A percentile compares a stretch with the other conserved stretches of the same genome.
phyloP scores from a whole-genome alignment of 2,329 filamentous ascomycete species.

The Talaromyces atroroseus region DNA sequence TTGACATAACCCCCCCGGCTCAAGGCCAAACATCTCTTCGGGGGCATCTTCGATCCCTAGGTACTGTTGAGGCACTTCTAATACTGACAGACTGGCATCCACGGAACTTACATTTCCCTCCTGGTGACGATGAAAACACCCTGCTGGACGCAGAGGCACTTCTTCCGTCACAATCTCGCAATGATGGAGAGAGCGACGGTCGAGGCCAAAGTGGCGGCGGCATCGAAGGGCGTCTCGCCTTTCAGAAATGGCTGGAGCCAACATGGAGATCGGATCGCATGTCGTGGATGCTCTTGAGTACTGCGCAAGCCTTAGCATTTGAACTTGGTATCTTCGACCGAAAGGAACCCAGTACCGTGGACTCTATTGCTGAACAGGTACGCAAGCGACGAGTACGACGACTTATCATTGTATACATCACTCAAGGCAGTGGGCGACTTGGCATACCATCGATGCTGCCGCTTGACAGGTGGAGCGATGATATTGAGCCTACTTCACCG shows the following conservation, averaged over 20 bases:
- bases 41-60: slow-evolving; percentile 79
- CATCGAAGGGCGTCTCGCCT: slow-evolving; percentile 70
- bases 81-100: slow-evolving; percentile 97
- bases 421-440: slow-evolving; percentile 85
- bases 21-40: slow-evolving; percentile 51
- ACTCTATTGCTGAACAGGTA: slow-evolving; percentile 57
- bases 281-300: slow-evolving; percentile 96
- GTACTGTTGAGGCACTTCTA: slow-evolving; percentile 89
- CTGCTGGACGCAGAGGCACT: slow-evolving; percentile 67
- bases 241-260: slow-evolving; percentile 94
- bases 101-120: slow-evolving; percentile 85
- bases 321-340: slow-evolving; percentile 95
- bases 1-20: slow-evolving; percentile 55
- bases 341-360: slow-evolving; percentile 64
- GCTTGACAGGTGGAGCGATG: slow-evolving; percentile 37
- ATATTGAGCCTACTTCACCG: slow-evolving; percentile 29
- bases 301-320: slow-evolving; percentile 81
- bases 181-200: slow-evolving; percentile 40
- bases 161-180: slow-evolving; percentile 58
- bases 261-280: slow-evolving; percentile 92
- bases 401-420: slow-evolving; percentile 82
- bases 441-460: slow-evolving; percentile 94
- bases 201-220: slow-evolving; percentile 46
- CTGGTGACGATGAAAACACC: slow-evolving; percentile 60
- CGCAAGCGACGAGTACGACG: slow-evolving; percentile 78